These are phyloP conservation scores for Phytophthora niederhauseri DNA, from an alignment of 352 stramenopile genomes.

Conservation along the genomic window DNA sequence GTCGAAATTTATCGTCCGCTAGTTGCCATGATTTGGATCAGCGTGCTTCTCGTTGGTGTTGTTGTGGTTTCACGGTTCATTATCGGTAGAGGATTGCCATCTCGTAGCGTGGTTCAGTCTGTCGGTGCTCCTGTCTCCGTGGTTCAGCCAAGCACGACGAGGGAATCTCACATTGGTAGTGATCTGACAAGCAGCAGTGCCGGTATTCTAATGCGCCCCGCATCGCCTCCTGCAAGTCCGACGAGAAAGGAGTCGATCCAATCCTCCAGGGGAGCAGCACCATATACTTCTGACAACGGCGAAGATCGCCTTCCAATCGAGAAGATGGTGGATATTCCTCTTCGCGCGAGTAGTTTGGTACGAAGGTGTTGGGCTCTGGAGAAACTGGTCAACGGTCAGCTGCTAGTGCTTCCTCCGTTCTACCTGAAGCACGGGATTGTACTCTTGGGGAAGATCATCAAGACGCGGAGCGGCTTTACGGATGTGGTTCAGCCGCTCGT, in stretches of 20 bases:
- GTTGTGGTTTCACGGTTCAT: constrained; percentile 30
- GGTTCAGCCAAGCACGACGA: constrained; percentile 8
- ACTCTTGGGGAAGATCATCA: constrained; percentile 30
- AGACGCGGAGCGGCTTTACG: constrained; percentile 50
- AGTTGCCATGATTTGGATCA: constrained; percentile 16
- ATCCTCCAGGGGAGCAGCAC: constrained; percentile 13
- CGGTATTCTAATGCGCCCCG: constrained; percentile 32
- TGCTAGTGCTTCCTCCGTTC: constrained; percentile 47
- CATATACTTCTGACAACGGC: constrained; percentile 16
- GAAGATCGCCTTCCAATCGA: constrained; percentile 42
- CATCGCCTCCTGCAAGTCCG: constrained; percentile 33
- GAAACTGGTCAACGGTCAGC: constrained; percentile 28
- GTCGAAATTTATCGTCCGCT: constrained; percentile 33
- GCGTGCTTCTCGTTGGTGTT: constrained; percentile 22
- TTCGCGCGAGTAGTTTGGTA: constrained; percentile 55
- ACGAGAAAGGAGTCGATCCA: constrained; percentile 1
- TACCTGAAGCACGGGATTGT: constrained; percentile 58
- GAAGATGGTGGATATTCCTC: constrained; percentile 39
- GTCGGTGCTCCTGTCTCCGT: constrained; percentile 14
- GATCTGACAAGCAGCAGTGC: constrained; percentile 28
- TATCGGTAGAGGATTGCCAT: constrained; percentile 1
- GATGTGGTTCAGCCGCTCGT: constrained; percentile 50
- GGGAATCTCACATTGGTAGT: constrained; percentile 5
- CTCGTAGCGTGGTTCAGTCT: constrained; percentile 27
- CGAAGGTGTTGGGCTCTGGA: constrained; percentile 47